phyloP scores from a whole-genome alignment of 2,329 filamentous ascomycete genomes.

The Aspergillus sclerotialis region DNA sequence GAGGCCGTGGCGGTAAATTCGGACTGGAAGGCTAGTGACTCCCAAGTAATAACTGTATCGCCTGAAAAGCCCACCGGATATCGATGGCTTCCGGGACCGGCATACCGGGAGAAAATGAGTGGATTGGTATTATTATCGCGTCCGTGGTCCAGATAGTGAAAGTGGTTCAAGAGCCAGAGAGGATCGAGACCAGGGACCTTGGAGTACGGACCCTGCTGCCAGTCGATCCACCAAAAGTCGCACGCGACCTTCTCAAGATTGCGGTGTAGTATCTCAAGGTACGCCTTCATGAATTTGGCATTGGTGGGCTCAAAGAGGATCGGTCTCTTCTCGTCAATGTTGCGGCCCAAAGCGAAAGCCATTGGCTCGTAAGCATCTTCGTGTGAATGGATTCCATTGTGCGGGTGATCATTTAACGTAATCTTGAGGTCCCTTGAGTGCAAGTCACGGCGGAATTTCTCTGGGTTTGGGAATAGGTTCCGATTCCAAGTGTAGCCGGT shows the following conservation, averaged over 20 bases:
- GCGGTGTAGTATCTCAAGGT: conserved; percentile 51
- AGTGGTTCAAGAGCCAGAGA: conserved; percentile 60
- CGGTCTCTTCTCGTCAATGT: conserved; percentile 43
- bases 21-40: conserved; percentile 55
- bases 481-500: conserved; percentile 59
- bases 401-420: conserved; percentile 57
- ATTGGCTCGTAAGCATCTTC: conserved; percentile 53
- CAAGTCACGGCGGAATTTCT: conserved; percentile 44
- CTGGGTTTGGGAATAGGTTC: conserved; percentile 51
- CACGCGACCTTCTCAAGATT: conserved; percentile 49
- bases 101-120: conserved; percentile 56
- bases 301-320: conserved; percentile 52
- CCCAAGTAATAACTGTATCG: conserved; percentile 55
- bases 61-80: conserved; percentile 62
- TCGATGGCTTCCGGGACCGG: conserved; percentile 55
- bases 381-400: conserved; percentile 50
- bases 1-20: conserved; percentile 61
- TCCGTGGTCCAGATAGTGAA: conserved; percentile 51
- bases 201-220: conserved; percentile 56
- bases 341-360: conserved; percentile 45
- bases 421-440: conserved; percentile 48
- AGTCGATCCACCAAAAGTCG: conserved; percentile 64
- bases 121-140: conserved; percentile 34
- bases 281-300: conserved; percentile 51
- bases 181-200: conserved; percentile 54